Evolutionary conservation across 129 eudicot species (phyloP).

Genomic region (Cynara cardunculus): DNA sequence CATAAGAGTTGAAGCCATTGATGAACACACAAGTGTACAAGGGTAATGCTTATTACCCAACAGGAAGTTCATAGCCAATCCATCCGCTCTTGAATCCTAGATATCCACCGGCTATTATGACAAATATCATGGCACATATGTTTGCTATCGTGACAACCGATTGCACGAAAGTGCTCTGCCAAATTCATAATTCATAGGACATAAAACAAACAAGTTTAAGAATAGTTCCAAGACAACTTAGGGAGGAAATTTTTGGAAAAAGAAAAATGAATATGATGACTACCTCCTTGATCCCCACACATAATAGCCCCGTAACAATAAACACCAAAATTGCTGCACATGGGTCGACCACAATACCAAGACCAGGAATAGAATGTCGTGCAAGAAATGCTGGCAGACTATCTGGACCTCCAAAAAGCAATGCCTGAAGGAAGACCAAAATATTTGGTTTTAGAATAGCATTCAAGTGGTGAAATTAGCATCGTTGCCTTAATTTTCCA

Average conservation of each 20-base stretch:
- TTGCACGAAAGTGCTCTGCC: conserved; percentile 85
- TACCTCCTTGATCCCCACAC: conserved; percentile 98
- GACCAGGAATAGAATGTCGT: conserved; percentile 68
- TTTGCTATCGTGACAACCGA: conserved; percentile 70
- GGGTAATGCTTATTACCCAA: conserved; percentile 48
- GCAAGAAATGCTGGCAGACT: conserved; percentile 81
- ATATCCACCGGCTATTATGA: conserved; percentile 88
- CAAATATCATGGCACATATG: conserved; percentile 76
- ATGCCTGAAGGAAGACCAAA: conserved; percentile 46
- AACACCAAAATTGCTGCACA: conserved; percentile 89
- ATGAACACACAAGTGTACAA: conserved; percentile 6
- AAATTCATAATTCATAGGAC: background rate
- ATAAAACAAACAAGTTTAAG: conserved; percentile 5
- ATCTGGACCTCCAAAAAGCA: conserved; percentile 85
- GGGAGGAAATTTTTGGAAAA: background rate
- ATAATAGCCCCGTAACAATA: conserved; percentile 71
- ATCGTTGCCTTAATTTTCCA: background rate
- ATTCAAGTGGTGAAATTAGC: background rate
- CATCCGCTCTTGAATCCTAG: conserved; percentile 86
- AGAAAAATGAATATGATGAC: background rate
- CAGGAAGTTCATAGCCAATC: conserved; percentile 81
- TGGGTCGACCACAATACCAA: conserved; percentile 82
- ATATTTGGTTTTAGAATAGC: background rate
- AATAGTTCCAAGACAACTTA: background rate
- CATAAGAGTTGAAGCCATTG: background rate